Percentiles rank a stretch among this genome's conserved stretches.
These are phyloP conservation scores for Globisporangium cystogenes DNA, from an alignment of 352 stramenopile genomes.

Conservation along the genomic window DNA sequence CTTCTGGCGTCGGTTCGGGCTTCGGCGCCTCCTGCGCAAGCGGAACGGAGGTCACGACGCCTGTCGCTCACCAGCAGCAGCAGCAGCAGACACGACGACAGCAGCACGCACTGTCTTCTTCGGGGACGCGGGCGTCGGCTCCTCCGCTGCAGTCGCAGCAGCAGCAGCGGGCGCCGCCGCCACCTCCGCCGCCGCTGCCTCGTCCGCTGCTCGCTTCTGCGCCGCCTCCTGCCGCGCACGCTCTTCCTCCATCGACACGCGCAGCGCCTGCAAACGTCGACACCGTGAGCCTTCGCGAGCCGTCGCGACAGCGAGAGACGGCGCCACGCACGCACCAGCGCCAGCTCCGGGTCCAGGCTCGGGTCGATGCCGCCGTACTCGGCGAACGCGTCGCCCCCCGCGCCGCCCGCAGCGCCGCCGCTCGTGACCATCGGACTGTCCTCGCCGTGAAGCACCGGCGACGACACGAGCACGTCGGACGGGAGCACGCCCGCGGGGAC, in stretches of 20 bases:
- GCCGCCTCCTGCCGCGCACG: constrained; percentile 92
- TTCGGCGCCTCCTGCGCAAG: constrained; percentile 10
- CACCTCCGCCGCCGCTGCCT: constrained; percentile 36
- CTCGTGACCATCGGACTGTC: constrained; percentile 49
- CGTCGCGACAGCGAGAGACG: too few relatives aligned
- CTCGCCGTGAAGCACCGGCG: constrained; percentile 91
- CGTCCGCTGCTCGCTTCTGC: constrained; percentile 87
- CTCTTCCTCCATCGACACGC: constrained; percentile 99
- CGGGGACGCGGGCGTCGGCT: constrained; percentile 19
- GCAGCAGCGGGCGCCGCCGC: constrained; percentile 16
- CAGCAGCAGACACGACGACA: background rate
- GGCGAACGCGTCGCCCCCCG: constrained; percentile 72
- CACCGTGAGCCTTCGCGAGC: background rate
- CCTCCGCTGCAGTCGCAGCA: constrained; percentile 24
- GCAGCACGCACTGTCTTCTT: constrained; percentile 4
- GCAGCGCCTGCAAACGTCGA: constrained; percentile 56
- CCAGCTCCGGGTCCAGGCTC: constrained; percentile 98
- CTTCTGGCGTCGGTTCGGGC: constrained; percentile 16
- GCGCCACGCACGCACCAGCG: constrained; percentile 73
- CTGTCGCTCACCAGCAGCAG: constrained; percentile 1
- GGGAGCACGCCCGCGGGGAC: constrained; percentile 96
- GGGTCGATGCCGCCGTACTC: constrained; percentile 97
- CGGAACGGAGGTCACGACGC: too few relatives aligned
- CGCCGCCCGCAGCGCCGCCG: constrained; percentile 24
- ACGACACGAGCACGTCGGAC: constrained; percentile 96